Evolutionary conservation across 2,329 filamentous ascomycete species (phyloP).

Genomic region (Stylonectria norvegica): DNA sequence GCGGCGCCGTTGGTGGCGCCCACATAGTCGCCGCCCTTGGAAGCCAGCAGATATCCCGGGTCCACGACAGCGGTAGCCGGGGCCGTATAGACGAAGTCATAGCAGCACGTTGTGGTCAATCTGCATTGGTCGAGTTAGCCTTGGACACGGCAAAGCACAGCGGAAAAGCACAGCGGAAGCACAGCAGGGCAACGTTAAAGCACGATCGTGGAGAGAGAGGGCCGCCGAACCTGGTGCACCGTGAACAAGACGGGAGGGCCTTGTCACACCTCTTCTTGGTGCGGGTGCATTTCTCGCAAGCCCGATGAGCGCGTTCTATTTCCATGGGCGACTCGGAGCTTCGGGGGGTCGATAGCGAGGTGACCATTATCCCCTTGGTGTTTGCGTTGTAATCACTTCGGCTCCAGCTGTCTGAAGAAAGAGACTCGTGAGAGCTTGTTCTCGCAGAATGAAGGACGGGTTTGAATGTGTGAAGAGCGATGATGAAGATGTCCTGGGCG

Average conservation of each 20-base stretch:
- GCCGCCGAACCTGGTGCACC: conserved; percentile 31
- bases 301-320: conserved; percentile 32
- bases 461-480: too few relatives aligned
- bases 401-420: too few relatives aligned
- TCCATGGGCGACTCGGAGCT: conserved; percentile 32
- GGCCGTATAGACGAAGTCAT: conserved; percentile 37
- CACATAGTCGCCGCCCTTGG: conserved; percentile 19
- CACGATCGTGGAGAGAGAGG: conserved; percentile 1
- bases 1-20: not conserved
- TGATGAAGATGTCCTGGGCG: too few relatives aligned
- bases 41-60: conserved; percentile 25
- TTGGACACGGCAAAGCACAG: too few relatives aligned
- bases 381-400: conserved; percentile 13
- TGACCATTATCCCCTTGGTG: conserved; percentile 22
- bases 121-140: conserved; percentile 15
- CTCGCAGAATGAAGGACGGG: too few relatives aligned
- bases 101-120: conserved; percentile 32
- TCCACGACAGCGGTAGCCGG: conserved; percentile 33
- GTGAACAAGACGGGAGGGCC: conserved; percentile 34
- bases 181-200: not conserved
- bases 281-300: conserved; percentile 37
- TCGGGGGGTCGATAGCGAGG: conserved; percentile 25
- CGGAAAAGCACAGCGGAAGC: not conserved
- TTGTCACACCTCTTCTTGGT: conserved; percentile 40
- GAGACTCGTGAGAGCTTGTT: too few relatives aligned